Evolutionary conservation across 1,284 basidiomycete genomes (phyloP), one percentile per base, ranked within the genome.

Genomic region (Singerocomus inundabilis): DNA sequence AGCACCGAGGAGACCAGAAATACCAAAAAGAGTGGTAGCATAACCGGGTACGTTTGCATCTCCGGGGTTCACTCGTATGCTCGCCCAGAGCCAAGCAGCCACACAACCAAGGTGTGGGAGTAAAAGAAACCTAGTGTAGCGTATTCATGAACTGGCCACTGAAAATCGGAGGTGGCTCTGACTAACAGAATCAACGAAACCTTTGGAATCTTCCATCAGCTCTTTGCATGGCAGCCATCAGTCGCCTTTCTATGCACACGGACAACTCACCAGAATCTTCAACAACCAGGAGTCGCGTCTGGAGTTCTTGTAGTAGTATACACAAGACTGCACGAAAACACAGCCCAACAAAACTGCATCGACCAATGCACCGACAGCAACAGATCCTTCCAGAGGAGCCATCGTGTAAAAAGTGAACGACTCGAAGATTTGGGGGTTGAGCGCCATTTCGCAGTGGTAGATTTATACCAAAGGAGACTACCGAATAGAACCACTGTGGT

Each of bases 301-400:
- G 44, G 53, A 39, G 25, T 54, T 64, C 16, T 48, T 63, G 63
- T 48, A 62, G 46, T 64, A 66, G 21, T 21, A 21, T 36, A 62
- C 42, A 49, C 49, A 61, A 4, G 61, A 60, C 44, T 62, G 61
- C 28, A 66, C 52, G 34, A 63, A 41, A 40, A 39, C 43, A 28
- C 63, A 63, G 40, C 61, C 61, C 3, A 64, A 40, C 46, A 66
- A 37, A 39, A 66, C 33, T 11, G 63, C 61, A 31, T 59, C 53
- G 35, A 62, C 29, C 36, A 64, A 46, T 9, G 59, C 48, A 31
- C 63, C 61, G 26, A 63, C 32, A 31, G 54, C 44, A 30, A 64
- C 44, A 10, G 61, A 63, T 31, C 63, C 61, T 49, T 51, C 62
- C 60, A 63, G 60, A 61, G 58, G 58, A 43, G 34, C 60, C 50